These are phyloP conservation scores for Scortechinia acanthostroma DNA, from an alignment of 2,329 filamentous ascomycete species.

Conservation along the genomic window DNA sequence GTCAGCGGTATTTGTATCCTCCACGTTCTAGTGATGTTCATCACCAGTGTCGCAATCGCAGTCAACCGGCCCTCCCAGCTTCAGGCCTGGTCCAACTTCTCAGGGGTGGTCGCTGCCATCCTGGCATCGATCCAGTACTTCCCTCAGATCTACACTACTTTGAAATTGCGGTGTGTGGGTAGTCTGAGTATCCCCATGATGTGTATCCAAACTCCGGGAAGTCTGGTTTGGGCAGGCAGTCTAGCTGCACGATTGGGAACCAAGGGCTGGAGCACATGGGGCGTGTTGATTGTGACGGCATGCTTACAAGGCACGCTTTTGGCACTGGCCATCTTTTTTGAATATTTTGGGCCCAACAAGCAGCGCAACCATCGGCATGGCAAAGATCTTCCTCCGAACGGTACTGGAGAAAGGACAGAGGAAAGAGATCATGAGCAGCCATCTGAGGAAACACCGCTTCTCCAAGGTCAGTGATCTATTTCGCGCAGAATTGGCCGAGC, in stretches of 20 bases:
- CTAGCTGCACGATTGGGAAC: conserved; percentile 52
- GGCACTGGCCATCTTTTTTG: conserved; percentile 54
- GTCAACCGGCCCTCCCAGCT: conserved; percentile 38
- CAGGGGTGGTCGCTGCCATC: conserved; percentile 55
- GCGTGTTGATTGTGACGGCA: conserved; percentile 63
- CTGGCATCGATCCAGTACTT: conserved; percentile 66
- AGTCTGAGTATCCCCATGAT: conserved; percentile 70
- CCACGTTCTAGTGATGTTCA: conserved; percentile 43
- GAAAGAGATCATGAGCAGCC: conserved; percentile 1
- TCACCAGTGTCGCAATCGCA: conserved; percentile 43
- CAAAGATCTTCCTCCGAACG: background rate
- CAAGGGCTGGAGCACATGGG: conserved; percentile 70
- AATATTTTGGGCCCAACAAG: conserved; percentile 10
- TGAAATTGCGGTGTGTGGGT: conserved; percentile 51
- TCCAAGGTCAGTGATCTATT: background rate
- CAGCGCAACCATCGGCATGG: background rate
- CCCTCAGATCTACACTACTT: conserved; percentile 67
- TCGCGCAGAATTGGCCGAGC: too few relatives aligned
- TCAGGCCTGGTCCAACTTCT: conserved; percentile 57
- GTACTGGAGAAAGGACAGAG: too few relatives aligned
- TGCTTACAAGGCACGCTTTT: conserved; percentile 59
- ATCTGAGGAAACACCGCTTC: conserved; percentile 1
- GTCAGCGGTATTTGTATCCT: conserved; percentile 49
- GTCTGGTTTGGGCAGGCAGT: conserved; percentile 63
- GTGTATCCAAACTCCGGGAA: conserved; percentile 68